Evolutionary conservation across 2,329 filamentous ascomycete genomes (phyloP).

Genomic region (Alternaria alternata): DNA sequence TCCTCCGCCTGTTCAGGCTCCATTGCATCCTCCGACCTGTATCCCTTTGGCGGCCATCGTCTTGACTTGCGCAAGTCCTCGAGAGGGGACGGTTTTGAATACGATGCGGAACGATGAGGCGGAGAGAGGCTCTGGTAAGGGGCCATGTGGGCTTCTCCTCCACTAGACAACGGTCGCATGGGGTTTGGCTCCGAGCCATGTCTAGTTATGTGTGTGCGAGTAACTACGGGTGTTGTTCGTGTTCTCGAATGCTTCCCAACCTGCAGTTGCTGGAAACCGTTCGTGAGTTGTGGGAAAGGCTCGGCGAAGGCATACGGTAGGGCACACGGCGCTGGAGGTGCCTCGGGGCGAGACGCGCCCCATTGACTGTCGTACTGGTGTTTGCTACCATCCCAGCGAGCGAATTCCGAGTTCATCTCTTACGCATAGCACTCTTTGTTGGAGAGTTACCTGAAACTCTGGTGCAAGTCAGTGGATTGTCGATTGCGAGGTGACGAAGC

Average conservation of each 20-base stretch:
- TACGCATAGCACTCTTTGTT: slow-evolving; percentile 45
- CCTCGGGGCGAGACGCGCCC: slow-evolving; percentile 34
- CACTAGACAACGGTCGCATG: slow-evolving; percentile 44
- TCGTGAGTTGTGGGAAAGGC: slow-evolving; percentile 32
- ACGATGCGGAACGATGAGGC: slow-evolving; percentile 44
- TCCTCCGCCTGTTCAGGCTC: slow-evolving; percentile 47
- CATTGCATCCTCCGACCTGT: slow-evolving; percentile 44
- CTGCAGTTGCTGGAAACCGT: slow-evolving; percentile 39
- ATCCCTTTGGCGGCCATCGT: slow-evolving; percentile 53
- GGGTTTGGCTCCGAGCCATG: slow-evolving; percentile 48
- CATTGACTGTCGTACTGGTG: slow-evolving; percentile 43
- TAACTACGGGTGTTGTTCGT: slow-evolving; percentile 45
- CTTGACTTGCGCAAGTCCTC: slow-evolving; percentile 48
- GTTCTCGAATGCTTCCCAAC: slow-evolving; percentile 37
- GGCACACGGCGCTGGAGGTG: slow-evolving; percentile 29
- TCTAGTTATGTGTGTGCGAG: slow-evolving; percentile 46
- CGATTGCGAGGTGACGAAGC: slow-evolving; percentile 3
- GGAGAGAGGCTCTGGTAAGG: slow-evolving; percentile 35
- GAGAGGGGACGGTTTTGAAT: slow-evolving; percentile 48
- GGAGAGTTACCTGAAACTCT: slow-evolving; percentile 30
- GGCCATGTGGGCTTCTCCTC: slow-evolving; percentile 39
- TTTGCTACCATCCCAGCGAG: slow-evolving; percentile 44
- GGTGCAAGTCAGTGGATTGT: slow-evolving; percentile 36
- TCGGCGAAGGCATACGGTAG: slow-evolving; percentile 41
- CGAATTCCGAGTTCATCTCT: slow-evolving; percentile 50